These are phyloP conservation scores for Protostelium mycophagum DNA, from an alignment of 78 protist genomes.

Conservation along the genomic window DNA sequence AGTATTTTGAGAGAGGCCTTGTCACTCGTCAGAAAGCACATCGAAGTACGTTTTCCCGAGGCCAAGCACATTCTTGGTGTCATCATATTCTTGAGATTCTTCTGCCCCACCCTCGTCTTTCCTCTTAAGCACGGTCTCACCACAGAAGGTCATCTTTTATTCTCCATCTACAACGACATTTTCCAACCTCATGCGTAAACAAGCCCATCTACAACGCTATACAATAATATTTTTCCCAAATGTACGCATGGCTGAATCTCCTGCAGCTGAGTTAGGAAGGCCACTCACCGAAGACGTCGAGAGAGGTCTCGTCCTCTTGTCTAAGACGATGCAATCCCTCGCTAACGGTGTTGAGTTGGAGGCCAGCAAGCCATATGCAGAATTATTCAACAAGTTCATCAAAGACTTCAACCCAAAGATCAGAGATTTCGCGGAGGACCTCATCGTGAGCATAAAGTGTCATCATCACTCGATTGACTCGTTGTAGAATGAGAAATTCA, in stretches of 20 bases:
- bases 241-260: no score
- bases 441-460: background rate
- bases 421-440: background rate
- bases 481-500: background rate
- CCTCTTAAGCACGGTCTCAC: background rate
- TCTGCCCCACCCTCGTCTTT: conserved; percentile 1
- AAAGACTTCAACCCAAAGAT: background rate
- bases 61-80: background rate
- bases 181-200: background rate
- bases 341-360: background rate
- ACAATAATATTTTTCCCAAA: no score
- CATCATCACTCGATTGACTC: background rate
- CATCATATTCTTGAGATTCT: background rate
- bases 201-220: no score
- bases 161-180: background rate
- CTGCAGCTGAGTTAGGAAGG: background rate
- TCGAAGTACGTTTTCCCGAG: background rate
- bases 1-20: background rate
- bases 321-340: background rate
- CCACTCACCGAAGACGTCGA: background rate
- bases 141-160: background rate
- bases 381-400: background rate
- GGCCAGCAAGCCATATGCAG: background rate
- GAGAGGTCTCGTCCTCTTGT: background rate
- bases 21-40: background rate